Evolutionary conservation across 2,329 filamentous ascomycete genomes (phyloP).

Genomic region (Parascedosporium putredinis): DNA sequence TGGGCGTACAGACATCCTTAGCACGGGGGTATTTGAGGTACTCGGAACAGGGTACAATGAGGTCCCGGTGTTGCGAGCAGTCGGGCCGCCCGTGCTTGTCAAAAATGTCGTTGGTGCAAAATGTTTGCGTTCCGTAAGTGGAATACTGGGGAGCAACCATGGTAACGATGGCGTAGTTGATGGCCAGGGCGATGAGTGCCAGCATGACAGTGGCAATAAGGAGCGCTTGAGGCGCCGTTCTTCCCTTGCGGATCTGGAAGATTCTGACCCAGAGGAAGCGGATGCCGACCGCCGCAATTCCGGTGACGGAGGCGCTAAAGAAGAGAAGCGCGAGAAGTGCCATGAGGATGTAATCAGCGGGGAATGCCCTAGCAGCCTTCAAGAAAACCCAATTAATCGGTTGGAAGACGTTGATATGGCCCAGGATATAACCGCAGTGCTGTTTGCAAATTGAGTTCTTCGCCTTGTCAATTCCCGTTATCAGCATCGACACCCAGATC

Average conservation of each 20-base stretch:
- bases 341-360: conserved; percentile 86
- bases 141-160: conserved; percentile 93
- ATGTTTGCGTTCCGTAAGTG: conserved; percentile 88
- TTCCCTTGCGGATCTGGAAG: conserved; percentile 81
- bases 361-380: conserved; percentile 71
- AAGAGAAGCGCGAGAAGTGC: conserved; percentile 74
- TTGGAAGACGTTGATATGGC: conserved; percentile 81
- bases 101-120: conserved; percentile 64
- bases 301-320: conserved; percentile 79
- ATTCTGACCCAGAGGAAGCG: conserved; percentile 92
- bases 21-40: conserved; percentile 59
- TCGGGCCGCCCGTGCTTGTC: conserved; percentile 47
- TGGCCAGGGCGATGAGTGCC: conserved; percentile 76
- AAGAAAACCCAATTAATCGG: conserved; percentile 87
- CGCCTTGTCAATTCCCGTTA: conserved; percentile 92
- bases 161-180: conserved; percentile 90
- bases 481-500: conserved; percentile 84
- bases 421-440: conserved; percentile 85
- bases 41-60: conserved; percentile 77
- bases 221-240: conserved; percentile 84
- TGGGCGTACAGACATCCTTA: conserved; percentile 77
- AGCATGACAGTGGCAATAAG: conserved; percentile 86
- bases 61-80: conserved; percentile 59
- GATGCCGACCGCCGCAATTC: conserved; percentile 79
- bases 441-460: conserved; percentile 89